phyloP scores from a whole-genome alignment of 345 rosid genomes.

The rapeseed (Brassica napus) region DNA sequence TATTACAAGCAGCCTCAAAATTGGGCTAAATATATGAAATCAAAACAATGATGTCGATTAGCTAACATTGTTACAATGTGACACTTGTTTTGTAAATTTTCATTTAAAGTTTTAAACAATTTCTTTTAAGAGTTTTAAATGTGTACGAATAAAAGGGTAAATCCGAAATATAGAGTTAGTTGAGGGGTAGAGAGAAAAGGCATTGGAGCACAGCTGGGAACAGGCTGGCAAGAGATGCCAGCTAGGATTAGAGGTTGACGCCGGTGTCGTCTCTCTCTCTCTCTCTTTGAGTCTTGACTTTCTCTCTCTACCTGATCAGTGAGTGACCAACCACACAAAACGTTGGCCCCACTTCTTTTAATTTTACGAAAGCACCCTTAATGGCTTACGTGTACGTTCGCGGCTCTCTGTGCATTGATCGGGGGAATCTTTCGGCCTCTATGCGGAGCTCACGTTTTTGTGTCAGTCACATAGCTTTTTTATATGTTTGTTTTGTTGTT shows the following conservation, averaged over 20 bases:
- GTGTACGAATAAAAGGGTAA: constrained; percentile 26
- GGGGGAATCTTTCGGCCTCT: constrained; percentile 36
- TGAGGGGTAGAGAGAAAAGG: constrained; percentile 33
- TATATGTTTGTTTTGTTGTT: background rate
- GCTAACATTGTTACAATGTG: background rate
- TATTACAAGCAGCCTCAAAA: background rate
- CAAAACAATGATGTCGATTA: background rate
- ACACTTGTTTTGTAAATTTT: background rate
- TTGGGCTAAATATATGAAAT: background rate
- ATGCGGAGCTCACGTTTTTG: constrained; percentile 41
- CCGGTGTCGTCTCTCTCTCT: background rate
- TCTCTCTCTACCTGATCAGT: constrained; percentile 28
- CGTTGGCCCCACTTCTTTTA: constrained; percentile 27
- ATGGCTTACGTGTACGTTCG: constrained; percentile 25
- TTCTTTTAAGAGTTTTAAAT: background rate
- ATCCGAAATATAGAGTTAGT: constrained; percentile 7
- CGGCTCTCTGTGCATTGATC: constrained; percentile 22
- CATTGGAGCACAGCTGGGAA: constrained; percentile 54
- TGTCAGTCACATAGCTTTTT: constrained; percentile 15
- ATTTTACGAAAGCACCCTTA: constrained; percentile 19
- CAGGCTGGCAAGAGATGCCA: constrained; percentile 59
- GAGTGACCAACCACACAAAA: constrained; percentile 40
- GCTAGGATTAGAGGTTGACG: constrained; percentile 43
- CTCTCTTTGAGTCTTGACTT: background rate
- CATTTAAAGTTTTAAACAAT: background rate